Evolutionary conservation across 169 alveolate genomes (phyloP).

Genomic region (Eimeria praecox): DNA sequence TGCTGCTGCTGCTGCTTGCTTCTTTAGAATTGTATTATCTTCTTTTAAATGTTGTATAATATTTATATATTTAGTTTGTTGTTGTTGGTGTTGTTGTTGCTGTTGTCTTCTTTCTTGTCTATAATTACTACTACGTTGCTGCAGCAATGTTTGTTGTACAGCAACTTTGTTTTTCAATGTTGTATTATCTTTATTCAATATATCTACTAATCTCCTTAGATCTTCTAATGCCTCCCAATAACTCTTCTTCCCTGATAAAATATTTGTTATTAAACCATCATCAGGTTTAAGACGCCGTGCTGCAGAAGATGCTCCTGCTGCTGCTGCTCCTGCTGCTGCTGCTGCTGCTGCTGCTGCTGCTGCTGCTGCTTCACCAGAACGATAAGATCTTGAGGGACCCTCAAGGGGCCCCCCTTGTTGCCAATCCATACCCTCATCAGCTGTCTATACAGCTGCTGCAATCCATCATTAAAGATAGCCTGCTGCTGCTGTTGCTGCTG

Average conservation of each 20-base stretch:
- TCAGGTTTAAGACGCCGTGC: conserved; percentile 35
- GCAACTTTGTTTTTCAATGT: conserved; percentile 13
- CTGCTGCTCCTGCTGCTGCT: background rate
- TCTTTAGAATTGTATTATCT: background rate
- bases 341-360: background rate
- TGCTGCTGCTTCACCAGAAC: background rate
- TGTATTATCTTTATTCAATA: conserved; percentile 34
- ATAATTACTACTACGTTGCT: background rate
- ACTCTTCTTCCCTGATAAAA: conserved; percentile 61
- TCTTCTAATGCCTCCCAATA: conserved; percentile 80
- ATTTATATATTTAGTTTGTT: background rate
- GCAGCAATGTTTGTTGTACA: conserved; percentile 39
- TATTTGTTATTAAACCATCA: conserved; percentile 58
- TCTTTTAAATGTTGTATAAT: background rate
- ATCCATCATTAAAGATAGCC: background rate
- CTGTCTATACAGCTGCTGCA: too few species aligned
- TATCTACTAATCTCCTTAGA: conserved; percentile 34
- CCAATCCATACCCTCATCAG: conserved; percentile 28
- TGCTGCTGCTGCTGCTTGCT: conserved; percentile 36
- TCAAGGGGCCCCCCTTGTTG: conserved; percentile 25
- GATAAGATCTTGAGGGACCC: background rate
- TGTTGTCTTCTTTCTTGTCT: conserved; percentile 19
- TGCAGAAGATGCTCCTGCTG: background rate
- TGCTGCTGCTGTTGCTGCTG: background rate
- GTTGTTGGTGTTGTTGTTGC: conserved; percentile 36